A percentile compares a stretch with the other conserved stretches of the same genome.
These are phyloP conservation scores for Kwoniella botswanensis DNA, from an alignment of 768 basidiomycete genomes.

Conservation along the genomic window DNA sequence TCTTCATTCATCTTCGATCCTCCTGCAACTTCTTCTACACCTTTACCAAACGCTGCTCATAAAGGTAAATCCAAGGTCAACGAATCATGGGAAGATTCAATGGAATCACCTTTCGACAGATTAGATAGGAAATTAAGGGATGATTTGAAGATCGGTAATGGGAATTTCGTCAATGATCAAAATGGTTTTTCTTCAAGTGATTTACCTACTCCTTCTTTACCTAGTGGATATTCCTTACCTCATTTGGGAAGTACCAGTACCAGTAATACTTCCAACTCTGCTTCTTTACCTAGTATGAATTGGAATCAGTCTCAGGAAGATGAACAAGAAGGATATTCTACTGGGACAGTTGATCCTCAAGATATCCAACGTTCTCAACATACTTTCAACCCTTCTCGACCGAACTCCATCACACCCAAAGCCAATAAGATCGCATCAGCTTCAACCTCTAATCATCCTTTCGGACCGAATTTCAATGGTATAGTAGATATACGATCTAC, in stretches of 20 bases:
- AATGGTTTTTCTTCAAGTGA: slow-evolving; percentile 9
- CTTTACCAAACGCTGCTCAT: slow-evolving; percentile 61
- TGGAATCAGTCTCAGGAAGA: not conserved
- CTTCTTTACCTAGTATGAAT: slow-evolving; percentile 1
- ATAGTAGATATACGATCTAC: slow-evolving; percentile 70
- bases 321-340: slow-evolving; percentile 27
- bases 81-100: slow-evolving; percentile 67
- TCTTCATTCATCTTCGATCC: slow-evolving; percentile 71
- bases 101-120: slow-evolving; percentile 75
- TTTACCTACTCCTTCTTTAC: slow-evolving; percentile 43
- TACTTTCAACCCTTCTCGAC: not conserved
- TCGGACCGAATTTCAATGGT: slow-evolving; percentile 67
- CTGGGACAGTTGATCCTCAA: slow-evolving; percentile 31
- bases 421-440: slow-evolving; percentile 2
- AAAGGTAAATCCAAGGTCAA: slow-evolving; percentile 14
- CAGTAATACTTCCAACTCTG: not conserved
- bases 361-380: slow-evolving; percentile 5
- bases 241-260: not conserved
- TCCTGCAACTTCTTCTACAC: slow-evolving; percentile 76
- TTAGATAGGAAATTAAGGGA: slow-evolving; percentile 58
- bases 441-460: slow-evolving; percentile 14
- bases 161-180: not conserved
- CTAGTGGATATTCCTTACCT: slow-evolving; percentile 40
- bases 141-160: slow-evolving; percentile 39
- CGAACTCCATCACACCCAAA: slow-evolving; percentile 20